Evolutionary conservation across 1,284 basidiomycete species (phyloP), one percentile per base, ranked within the genome.

Genomic region (Tilletia indica): DNA sequence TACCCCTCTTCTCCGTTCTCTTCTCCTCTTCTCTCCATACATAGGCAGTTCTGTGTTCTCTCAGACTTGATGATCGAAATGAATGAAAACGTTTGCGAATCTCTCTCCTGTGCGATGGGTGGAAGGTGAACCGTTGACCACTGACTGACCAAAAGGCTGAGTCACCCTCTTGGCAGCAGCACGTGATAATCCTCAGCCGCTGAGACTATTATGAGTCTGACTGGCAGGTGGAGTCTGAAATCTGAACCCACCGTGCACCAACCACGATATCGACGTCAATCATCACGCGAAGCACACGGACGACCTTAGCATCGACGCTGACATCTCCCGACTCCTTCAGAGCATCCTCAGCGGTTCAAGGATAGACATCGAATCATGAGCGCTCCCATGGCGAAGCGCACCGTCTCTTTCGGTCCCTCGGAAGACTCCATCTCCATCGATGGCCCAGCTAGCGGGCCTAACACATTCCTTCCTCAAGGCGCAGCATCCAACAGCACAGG

Each of bases 321-420:
- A 54, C 51, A 25, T 3, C 19, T 25, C 51, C 51, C 16, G 16
- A 6, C 51, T 31, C 25, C 25, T 31, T 31, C 25, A 31, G 25
- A 31, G 25, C 25, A 31, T 31, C 25, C 25, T 31, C 25, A 31
- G 25, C 25, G 25, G 25, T 31, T 31, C 25, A 31, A 31, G 25
- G 25, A 31, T 31, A 31, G 25, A 31, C 25, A 31, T 31, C 25
- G 25, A 63, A 31, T 31, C 12, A 63, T 63, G 58, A 63, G 58
- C 67, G 73, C 72, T 6, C 70, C 71, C 5, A 77, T 73, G 25
- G 70, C 77, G 45, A 76, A 76, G 66, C 73, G 77, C 48, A 73
- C 73, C 16, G 77, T 79, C 31, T 79, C 77, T 14, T 79, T 79
- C 56, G 77, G 76, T 9, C 77, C 77, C 4, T 73, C 77, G 1